Conservation (phyloP, 108 stramenopile species). For the Skeletonema costatum region DNA sequence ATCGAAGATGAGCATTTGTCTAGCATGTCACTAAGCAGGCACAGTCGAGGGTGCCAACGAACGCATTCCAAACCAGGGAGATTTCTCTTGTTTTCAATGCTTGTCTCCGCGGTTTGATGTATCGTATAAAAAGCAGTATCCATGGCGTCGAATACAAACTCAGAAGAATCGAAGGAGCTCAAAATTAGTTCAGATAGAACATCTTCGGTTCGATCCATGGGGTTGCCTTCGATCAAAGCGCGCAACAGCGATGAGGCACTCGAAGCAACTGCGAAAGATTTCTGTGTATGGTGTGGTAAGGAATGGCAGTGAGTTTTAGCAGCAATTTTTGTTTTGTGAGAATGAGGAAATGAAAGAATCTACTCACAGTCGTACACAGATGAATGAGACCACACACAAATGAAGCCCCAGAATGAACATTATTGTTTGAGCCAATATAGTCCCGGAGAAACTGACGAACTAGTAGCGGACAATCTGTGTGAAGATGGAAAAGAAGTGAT, state of each 20-base stretch:
- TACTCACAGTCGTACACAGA: conserved; percentile 41
- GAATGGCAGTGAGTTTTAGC: not conserved
- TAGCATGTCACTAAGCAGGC: conserved; percentile 33
- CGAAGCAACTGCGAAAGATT: conserved; percentile 35
- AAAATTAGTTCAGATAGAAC: conserved; percentile 30
- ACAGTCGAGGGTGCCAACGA: conserved; percentile 28
- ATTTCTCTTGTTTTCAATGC: not conserved
- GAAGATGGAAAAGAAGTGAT: conserved; percentile 32
- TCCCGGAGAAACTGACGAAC: conserved; percentile 31
- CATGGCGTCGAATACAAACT: conserved; percentile 8
- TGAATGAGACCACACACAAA: conserved; percentile 36
- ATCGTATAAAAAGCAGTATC: conserved; percentile 25
- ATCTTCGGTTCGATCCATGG: conserved; percentile 32
- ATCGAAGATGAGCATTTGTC: conserved; percentile 18
- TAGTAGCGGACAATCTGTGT: conserved; percentile 25
- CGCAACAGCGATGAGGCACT: conserved; percentile 42
- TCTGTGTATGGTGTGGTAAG: conserved; percentile 3
- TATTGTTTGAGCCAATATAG: conserved; percentile 4
- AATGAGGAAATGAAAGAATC: not conserved
- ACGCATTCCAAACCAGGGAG: not conserved
- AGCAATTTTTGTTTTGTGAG: not conserved
- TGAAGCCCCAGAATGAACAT: not conserved
- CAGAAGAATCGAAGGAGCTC: conserved; percentile 28
- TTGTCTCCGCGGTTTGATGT: conserved; percentile 4
- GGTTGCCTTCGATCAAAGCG: conserved; percentile 39